Base-by-base conservation (phyloP, 139 green algal genomes). In the Micractinium conductrix region DNA sequence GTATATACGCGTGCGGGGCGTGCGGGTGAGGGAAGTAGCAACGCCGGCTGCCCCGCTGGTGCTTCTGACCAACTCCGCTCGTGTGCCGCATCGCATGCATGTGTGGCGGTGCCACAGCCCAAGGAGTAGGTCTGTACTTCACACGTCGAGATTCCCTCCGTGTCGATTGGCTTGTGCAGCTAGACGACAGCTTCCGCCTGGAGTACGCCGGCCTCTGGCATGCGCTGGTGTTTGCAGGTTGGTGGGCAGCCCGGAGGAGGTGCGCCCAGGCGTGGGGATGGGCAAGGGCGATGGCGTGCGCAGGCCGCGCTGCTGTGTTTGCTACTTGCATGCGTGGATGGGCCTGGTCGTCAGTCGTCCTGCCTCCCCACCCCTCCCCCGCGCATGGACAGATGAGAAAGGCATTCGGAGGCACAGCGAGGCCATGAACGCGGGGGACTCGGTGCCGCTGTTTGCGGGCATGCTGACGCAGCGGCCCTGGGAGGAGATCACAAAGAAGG, bases 381-480 rank as follows among this genome's bases (percentile, higher is more conserved):
- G 4, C 65, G 33, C 35, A 42, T 45, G 14, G 83, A n/a, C 85
- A 40, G 96, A 98, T 82, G 89, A 86, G 79, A 82, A 85, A 24
- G 93, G 84, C 87, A 98, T 98, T 79, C 87, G 89, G 43, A 21
- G 80, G 30, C 76, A 96, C 82, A 78, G 83, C n/a, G 53, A 83
- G 21, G 89, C 89, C 17, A 96, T 99, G 95, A 95, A 95, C 74
- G 95, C 96, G 3, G 96, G 94, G 2, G 91, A 95, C 78, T 83
- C 86, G 28, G 93, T 90, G 50, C 82, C 80, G 37, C 87, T 99
- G 30, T 99, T 99, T 91, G 95, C 95, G 16, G 90, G 87, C 71
- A 96, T 99, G 92, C 93, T 99, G 1, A 99, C 96, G 0, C 90
- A 93, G 83, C 81, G 92, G 43, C 93, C 93, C 7, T 98, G 96